phyloP scores from a whole-genome alignment of 2,329 filamentous ascomycete genomes.

The Diaporthe nobilis region DNA sequence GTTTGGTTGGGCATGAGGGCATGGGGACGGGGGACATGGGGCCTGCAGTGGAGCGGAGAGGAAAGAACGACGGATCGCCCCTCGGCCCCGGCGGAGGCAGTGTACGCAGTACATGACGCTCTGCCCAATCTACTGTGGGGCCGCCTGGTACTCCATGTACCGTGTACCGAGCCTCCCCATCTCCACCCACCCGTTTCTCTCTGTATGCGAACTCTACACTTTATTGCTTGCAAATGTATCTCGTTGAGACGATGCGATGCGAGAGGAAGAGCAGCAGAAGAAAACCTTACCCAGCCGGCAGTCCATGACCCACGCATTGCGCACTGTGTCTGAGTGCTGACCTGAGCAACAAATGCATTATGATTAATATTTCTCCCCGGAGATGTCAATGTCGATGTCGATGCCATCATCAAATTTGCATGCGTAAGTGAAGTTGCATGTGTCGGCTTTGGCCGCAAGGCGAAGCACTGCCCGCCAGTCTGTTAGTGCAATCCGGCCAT shows the following conservation, averaged over 20 bases:
- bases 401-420: constrained; percentile 9
- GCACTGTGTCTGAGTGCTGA: constrained; percentile 10
- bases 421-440: neutral
- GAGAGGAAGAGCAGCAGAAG: neutral
- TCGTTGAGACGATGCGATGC: neutral
- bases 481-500: constrained; percentile 18
- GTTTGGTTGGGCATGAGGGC: constrained; percentile 13
- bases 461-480: constrained; percentile 29
- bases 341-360: neutral
- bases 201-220: neutral
- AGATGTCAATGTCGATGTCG: neutral
- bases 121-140: constrained; percentile 18
- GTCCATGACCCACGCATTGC: neutral
- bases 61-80: constrained; percentile 9
- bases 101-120: constrained; percentile 26
- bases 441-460: constrained; percentile 30
- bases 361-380: neutral
- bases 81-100: constrained; percentile 23
- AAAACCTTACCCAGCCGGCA: neutral
- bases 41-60: constrained; percentile 13
- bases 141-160: neutral
- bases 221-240: neutral
- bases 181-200: neutral
- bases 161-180: neutral
- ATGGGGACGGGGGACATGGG: neutral